Base-by-base conservation (phyloP, 768 basidiomycete genomes). In the Pleurotus tuber-regium region DNA sequence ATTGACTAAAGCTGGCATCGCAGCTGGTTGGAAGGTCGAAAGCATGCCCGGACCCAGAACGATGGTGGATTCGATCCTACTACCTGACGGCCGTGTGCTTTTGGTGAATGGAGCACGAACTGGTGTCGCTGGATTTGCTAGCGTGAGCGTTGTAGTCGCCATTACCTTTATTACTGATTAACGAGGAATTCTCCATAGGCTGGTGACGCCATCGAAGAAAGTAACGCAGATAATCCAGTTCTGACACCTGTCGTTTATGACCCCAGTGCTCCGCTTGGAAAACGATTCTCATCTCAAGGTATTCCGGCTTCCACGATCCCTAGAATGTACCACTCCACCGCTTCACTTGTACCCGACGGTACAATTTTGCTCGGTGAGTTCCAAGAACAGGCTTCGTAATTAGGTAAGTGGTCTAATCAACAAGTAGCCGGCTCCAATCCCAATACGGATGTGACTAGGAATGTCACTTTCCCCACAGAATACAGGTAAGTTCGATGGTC, bases 21-120 rank as follows among this genome's bases (percentile, higher is more conserved):
- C 63, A 40, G 61, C 61, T 5, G 75, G 73, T 3, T 78, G 77
- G 77, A 60, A 68, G 23, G 70, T 77, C 25, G 77, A 79, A 44
- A 59, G 55, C n/a, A 72, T 79, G 70, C 64, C 74, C 4, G 62
- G 69, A 43, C 63, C 66, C 11, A 59, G 76, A n/a, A 62, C 69
- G 5, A 71, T 74, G 70, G 61, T 64, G 12, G 71, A 72, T 43
- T 56, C 69, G 51, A 54, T 72, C 6, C 58, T 71, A 4, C 61
- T 78, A 39, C 70, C 72, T 0, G 70, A 77, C 52, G 73, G 75
- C 1, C 62, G 67, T 4, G 62, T 75, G 4, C 55, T 75, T 31
- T 68, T 77, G 18, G 66, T 74, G 5, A 76, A 75, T 39, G 77
- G 77, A 9, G 77, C 66, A 7, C 53, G 42, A 41, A 74, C 72